Conservation (phyloP, 805 yeast species). For the Grigorovia jiainica region DNA sequence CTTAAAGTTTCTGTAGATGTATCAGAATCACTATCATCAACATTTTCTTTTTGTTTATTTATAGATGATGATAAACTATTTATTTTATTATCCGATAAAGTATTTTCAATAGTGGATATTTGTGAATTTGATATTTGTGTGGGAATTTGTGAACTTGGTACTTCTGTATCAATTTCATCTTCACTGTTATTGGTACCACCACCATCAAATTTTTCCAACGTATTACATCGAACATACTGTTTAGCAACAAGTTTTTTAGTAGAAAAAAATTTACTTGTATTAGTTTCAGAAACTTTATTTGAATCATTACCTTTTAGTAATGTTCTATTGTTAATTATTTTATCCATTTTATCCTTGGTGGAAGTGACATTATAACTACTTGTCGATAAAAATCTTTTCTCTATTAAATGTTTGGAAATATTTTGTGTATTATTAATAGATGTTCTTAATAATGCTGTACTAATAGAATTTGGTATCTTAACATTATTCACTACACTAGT, state of each 20-base stretch:
- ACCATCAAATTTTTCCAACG: neutral
- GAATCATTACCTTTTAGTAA: neutral
- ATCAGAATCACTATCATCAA: neutral
- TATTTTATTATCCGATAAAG: neutral
- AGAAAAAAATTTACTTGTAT: neutral
- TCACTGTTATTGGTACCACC: neutral
- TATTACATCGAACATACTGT: neutral
- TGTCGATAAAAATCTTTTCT: neutral
- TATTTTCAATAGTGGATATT: too few relatives aligned
- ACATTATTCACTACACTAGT: neutral
- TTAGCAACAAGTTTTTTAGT: neutral
- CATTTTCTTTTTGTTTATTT: neutral
- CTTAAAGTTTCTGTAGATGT: neutral
- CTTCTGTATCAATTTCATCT: constrained; percentile 17
- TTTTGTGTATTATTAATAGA: neutral
- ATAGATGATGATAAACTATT: neutral
- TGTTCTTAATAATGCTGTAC: neutral
- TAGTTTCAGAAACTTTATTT: neutral
- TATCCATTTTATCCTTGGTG: neutral
- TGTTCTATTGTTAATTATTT: neutral
- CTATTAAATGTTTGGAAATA: neutral
- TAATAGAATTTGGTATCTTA: neutral
- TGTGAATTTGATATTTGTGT: constrained; percentile 13
- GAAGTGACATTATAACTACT: neutral
- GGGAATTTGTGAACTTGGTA: constrained; percentile 21